These are phyloP conservation scores for Cicer yamashitae DNA, from an alignment of 306 rosid genomes.

Conservation along the genomic window DNA sequence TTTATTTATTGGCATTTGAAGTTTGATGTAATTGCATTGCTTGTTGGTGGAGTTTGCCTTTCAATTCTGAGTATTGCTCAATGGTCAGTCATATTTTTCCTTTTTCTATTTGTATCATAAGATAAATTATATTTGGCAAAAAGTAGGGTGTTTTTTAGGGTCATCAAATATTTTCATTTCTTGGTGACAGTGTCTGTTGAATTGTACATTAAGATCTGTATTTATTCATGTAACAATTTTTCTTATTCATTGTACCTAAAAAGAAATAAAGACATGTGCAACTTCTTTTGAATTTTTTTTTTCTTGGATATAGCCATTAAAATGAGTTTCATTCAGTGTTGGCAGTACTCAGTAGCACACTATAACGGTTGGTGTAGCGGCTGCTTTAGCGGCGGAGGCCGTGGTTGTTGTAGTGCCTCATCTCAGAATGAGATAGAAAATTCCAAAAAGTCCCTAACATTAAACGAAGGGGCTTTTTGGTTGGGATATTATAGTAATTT, in stretches of 20 bases:
- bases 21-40: slow-evolving; percentile 47
- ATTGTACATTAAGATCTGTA: slow-evolving; percentile 44
- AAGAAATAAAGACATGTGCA: slow-evolving; percentile 17
- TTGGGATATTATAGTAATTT: no score
- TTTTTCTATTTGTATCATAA: slow-evolving; percentile 41
- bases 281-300: slow-evolving; percentile 31
- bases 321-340: slow-evolving; percentile 1
- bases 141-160: slow-evolving; percentile 36
- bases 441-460: no score
- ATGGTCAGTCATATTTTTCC: slow-evolving; percentile 8
- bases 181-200: slow-evolving; percentile 46
- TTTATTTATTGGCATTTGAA: slow-evolving; percentile 42
- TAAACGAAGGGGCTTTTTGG: no score
- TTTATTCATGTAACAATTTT: slow-evolving; percentile 37
- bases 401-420: no score
- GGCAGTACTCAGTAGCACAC: no score
- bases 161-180: slow-evolving; percentile 45
- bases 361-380: no score
- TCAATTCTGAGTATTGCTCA: slow-evolving; percentile 37
- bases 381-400: no score
- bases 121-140: slow-evolving; percentile 11
- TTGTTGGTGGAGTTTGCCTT: slow-evolving; percentile 40
- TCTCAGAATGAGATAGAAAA: no score
- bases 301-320: slow-evolving; percentile 14
- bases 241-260: slow-evolving; percentile 42